Evolutionary conservation across 2,329 filamentous ascomycete species (phyloP), one percentile per base, ranked within the genome.

Genomic region (Boeremia lycopersici): DNA sequence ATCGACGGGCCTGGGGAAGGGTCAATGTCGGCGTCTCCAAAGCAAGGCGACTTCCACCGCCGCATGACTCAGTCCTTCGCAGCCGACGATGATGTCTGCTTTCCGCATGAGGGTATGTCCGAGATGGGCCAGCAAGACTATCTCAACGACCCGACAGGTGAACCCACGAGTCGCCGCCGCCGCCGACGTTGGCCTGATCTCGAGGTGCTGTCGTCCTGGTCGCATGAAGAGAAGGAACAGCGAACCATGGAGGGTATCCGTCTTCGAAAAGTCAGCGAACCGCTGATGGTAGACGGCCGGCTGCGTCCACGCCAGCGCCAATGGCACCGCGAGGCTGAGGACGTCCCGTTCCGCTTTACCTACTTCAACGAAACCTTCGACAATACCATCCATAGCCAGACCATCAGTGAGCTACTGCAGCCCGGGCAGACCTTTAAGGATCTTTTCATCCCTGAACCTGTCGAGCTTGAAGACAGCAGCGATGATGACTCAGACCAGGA

Each of bases 291-390:
- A 55, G 93, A 93, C 56, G 95, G 95, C 0, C 86, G 95, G 48
- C 78, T 99, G 39, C 87, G 95, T 5, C 92, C 93, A 11, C 86
- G 90, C 34, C 79, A 77, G 65, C 87, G 89, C 63, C 84, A 85
- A 12, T 99, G 93, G 93, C 93, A 91, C 72, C 85, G 89, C 34
- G 87, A 90, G 48, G 90, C 95, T 60, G 93, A 96, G 57, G 93
- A 97, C 61, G 86, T 89, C 0, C 95, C 95, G 0, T 98, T 96
- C 73, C 86, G 95, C 25, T 99, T 97, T 74, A 98, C 95, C 0
- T 99, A 99, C 75, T 99, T 99, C 82, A 98, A 98, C 74, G 95
- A 98, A 72, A 91, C 96, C 60, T 91, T 98, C 51, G 89, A 91
- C 67, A 96, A 90, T 74, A 99, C 95, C 0, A 96, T 99, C 58